Evolutionary conservation across 768 basidiomycete genomes (phyloP).

Genomic region (Trametes coccinea): DNA sequence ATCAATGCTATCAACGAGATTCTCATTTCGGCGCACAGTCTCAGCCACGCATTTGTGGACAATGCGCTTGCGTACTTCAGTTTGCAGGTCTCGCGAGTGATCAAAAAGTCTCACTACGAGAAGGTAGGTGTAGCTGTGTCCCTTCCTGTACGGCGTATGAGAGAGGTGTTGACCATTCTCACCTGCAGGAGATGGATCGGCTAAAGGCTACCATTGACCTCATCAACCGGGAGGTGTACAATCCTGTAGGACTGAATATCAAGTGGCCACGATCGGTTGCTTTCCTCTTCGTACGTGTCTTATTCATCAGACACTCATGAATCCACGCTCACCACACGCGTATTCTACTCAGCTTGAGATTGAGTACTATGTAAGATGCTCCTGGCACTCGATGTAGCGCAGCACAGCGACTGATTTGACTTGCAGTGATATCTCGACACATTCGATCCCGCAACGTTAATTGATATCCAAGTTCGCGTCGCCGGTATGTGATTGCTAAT

Average conservation of each 20-base stretch:
- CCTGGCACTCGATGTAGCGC: not conserved
- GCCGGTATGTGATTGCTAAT: not conserved
- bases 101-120: conserved; percentile 76
- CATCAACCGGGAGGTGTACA: conserved; percentile 74
- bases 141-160: not conserved
- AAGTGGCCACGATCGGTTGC: conserved; percentile 83
- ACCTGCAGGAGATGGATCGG: conserved; percentile 70
- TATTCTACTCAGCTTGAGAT: conserved; percentile 75
- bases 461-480: not conserved
- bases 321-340: not conserved
- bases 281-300: conserved; percentile 82
- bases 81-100: conserved; percentile 74
- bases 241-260: conserved; percentile 85
- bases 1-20: conserved; percentile 89
- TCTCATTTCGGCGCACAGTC: conserved; percentile 84
- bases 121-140: conserved; percentile 48
- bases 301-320: not conserved
- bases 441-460: not conserved
- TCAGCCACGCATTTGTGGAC: conserved; percentile 69
- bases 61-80: conserved; percentile 79
- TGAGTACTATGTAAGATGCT: conserved; percentile 78
- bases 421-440: no score
- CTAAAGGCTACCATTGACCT: conserved; percentile 62
- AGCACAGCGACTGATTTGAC: no score
- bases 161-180: not conserved